Conservation (phyloP, 1,284 basidiomycete species). For the Microbotryum violaceum region DNA sequence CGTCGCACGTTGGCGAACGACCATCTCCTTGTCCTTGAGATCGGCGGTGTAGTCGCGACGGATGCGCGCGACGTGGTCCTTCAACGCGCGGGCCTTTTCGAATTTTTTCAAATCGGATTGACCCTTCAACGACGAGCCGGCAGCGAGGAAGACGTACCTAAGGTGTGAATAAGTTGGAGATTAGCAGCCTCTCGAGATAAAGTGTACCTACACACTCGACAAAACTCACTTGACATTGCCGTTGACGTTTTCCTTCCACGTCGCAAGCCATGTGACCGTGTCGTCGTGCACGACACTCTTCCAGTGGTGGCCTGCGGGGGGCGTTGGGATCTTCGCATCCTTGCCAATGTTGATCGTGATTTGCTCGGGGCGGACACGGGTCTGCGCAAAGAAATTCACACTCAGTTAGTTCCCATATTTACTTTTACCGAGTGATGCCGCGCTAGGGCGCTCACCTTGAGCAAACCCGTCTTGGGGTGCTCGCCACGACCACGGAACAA, state of each 20-base stretch:
- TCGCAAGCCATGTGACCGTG: slow-evolving; percentile 94
- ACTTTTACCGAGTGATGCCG: neutral
- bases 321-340: slow-evolving; percentile 55
- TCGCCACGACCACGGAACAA: slow-evolving; percentile 96
- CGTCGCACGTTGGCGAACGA: slow-evolving; percentile 83
- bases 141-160: slow-evolving; percentile 93
- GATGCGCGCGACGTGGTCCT: slow-evolving; percentile 82
- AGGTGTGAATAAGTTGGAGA: neutral
- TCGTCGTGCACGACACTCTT: slow-evolving; percentile 67
- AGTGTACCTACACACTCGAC: neutral
- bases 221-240: slow-evolving; percentile 34
- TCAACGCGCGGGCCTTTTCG: slow-evolving; percentile 88
- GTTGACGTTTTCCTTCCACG: slow-evolving; percentile 69
- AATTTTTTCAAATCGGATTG: slow-evolving; percentile 95
- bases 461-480: slow-evolving; percentile 91
- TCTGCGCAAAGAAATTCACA: slow-evolving; percentile 45
- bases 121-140: slow-evolving; percentile 87
- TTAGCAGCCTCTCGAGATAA: neutral
- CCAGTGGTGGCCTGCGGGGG: slow-evolving; percentile 38
- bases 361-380: slow-evolving; percentile 81
- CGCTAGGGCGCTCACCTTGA: slow-evolving; percentile 60
- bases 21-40: slow-evolving; percentile 81
- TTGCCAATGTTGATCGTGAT: slow-evolving; percentile 88
- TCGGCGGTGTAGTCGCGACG: slow-evolving; percentile 77
- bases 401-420: neutral